Evolutionary conservation across 192 early-diverging fungal genomes (phyloP).

Genomic region (Dispira simplex): DNA sequence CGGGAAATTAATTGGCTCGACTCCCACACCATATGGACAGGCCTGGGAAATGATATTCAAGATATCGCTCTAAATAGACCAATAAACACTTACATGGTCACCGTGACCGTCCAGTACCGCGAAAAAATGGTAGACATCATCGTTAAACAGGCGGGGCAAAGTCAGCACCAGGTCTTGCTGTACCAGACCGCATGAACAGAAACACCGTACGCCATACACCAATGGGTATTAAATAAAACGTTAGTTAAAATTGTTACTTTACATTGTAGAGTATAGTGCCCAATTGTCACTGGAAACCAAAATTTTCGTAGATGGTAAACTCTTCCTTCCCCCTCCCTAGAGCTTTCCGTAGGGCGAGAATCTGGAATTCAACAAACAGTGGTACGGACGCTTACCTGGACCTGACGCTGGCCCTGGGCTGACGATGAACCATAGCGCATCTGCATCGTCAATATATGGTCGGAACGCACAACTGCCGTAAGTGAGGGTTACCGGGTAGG

Average conservation of each 20-base stretch:
- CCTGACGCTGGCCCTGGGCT: background rate
- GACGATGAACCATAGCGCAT: background rate
- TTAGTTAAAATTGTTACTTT: background rate
- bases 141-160: background rate
- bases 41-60: too few species aligned
- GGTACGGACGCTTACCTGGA: background rate
- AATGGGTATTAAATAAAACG: background rate
- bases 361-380: too few species aligned
- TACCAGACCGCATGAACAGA: background rate
- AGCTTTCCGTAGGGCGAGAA: too few species aligned
- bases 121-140: conserved; percentile 18
- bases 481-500: too few species aligned
- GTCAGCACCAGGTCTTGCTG: conserved; percentile 2
- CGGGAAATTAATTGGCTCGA: too few species aligned
- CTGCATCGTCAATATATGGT: background rate
- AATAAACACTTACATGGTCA: conserved; percentile 4
- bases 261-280: too few species aligned
- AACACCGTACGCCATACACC: background rate
- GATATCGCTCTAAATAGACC: too few species aligned
- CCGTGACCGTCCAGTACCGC: conserved; percentile 39
- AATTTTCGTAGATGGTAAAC: too few species aligned
- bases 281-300: too few species aligned
- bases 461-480: too few species aligned
- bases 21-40: too few species aligned
- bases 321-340: too few species aligned